phyloP scores from a whole-genome alignment of 164 flowering plant genomes.

The Umbilicus rupestris region DNA sequence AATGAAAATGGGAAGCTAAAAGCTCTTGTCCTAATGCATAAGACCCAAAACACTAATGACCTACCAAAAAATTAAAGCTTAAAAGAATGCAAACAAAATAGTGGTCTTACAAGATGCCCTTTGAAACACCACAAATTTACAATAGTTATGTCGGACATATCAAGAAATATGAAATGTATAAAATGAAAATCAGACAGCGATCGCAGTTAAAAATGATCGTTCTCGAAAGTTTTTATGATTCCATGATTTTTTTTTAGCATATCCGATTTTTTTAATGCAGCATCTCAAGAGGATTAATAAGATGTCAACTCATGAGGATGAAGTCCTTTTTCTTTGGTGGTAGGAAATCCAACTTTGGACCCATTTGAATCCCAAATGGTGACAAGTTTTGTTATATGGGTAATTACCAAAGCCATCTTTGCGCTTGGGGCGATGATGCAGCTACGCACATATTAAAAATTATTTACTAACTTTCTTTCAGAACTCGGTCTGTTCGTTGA shows the following conservation, averaged over 20 bases:
- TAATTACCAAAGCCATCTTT: not conserved
- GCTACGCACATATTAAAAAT: not conserved
- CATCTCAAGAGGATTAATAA: too few relatives aligned
- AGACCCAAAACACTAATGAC: not conserved
- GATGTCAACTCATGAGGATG: not conserved
- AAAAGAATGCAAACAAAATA: not conserved
- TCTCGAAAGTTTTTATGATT: too few relatives aligned
- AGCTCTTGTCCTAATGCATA: constrained; percentile 1
- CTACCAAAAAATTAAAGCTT: not conserved
- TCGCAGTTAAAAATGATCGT: too few relatives aligned
- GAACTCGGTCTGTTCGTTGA: too few relatives aligned
- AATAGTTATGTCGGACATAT: not conserved
- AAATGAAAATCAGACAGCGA: too few relatives aligned
- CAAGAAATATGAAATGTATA: not conserved
- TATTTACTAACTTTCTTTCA: not conserved
- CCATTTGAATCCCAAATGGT: not conserved
- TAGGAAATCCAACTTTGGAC: not conserved
- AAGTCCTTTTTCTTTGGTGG: not conserved
- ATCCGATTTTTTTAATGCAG: too few relatives aligned
- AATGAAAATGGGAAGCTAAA: not conserved
- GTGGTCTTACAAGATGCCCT: not conserved
- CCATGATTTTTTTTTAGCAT: too few relatives aligned
- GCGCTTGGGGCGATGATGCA: not conserved
- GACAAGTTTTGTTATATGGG: not conserved
- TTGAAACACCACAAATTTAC: not conserved